Evolutionary conservation across 2,329 filamentous ascomycete species (phyloP).

Genomic region (Fusarium avenaceum): DNA sequence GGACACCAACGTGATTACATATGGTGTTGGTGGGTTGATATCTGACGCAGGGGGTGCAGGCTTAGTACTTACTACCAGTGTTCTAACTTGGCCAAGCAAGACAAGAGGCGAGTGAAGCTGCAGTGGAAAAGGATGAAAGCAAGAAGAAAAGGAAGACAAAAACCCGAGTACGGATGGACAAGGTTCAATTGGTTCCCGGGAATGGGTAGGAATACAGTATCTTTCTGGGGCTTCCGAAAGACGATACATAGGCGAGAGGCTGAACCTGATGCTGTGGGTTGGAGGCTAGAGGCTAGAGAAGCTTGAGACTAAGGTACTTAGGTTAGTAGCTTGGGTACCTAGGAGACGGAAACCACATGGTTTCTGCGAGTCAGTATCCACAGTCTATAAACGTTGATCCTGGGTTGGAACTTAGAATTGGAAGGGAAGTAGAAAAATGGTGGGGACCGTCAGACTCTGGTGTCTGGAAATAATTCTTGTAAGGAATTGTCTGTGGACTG

Average conservation of each 20-base stretch:
- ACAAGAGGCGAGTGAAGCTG: background rate
- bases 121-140: background rate
- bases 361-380: slow-evolving; percentile 42
- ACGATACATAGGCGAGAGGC: slow-evolving; percentile 2
- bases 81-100: slow-evolving; percentile 12
- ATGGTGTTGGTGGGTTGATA: slow-evolving; percentile 47
- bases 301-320: no score
- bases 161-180: slow-evolving; percentile 27
- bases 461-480: slow-evolving; percentile 14
- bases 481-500: slow-evolving; percentile 7
- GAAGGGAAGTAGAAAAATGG: background rate
- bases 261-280: background rate
- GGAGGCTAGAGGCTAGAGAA: background rate
- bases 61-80: slow-evolving; percentile 7
- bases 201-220: background rate
- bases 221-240: slow-evolving; percentile 30
- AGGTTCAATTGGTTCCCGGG: slow-evolving; percentile 23
- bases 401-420: background rate
- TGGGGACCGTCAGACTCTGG: slow-evolving; percentile 16
- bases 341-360: slow-evolving; percentile 37
- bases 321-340: no score
- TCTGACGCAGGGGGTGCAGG: slow-evolving; percentile 46
- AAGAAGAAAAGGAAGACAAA: background rate
- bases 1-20: slow-evolving; percentile 19
- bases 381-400: slow-evolving; percentile 24